Base-by-base conservation (phyloP, 768 basidiomycete species). In the Pleurotus giganteus region DNA sequence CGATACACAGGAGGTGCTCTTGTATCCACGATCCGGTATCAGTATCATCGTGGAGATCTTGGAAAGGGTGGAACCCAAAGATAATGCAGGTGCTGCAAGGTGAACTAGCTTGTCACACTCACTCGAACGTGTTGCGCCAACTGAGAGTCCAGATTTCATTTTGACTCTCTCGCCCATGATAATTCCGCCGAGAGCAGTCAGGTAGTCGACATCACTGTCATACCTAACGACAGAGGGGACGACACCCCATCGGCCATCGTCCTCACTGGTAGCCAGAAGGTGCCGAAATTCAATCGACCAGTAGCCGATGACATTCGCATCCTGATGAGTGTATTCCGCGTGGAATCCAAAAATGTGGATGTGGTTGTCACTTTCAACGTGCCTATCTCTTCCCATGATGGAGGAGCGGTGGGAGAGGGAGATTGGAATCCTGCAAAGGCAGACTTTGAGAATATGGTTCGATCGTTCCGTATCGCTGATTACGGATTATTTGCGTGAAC, bases 1-100 rank as follows among this genome's bases (percentile, higher is more conserved):
- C 12, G 89, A 98, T 66, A 93, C 84, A 3, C 96, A 99, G 69
- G 97, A 98, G 66, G 96, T 97, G 37, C 89, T 93, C 70, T 67
- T 97, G 54, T 86, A 85, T 53, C 80, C 81, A 4, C 69, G 82
- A 45, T 88, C 85, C 4, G 77, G 78, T 46, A 74, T 85, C 60
- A 93, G 88, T 64, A 79, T 95, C 58, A 80, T 98, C 47, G 70
- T 97, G 24, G 97, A 99, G 65, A 81, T 97, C 21, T 73, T 98
- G 11, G 69, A 92, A 66, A 76, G 84, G 55, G 92, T 96, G 23
- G 76, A 84, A 29, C 68, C 71, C n/a, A 58, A 64, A 11, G 77
- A 83, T 54, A 74, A 77, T 32, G 64, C 74, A 41, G 82, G 87
- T 42, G 92, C 92, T 2, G 81, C 83, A 61, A 86, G 78, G 94